These are phyloP conservation scores for Westerdykella sp. DNA, from an alignment of 2,329 filamentous ascomycete species.

Conservation along the genomic window DNA sequence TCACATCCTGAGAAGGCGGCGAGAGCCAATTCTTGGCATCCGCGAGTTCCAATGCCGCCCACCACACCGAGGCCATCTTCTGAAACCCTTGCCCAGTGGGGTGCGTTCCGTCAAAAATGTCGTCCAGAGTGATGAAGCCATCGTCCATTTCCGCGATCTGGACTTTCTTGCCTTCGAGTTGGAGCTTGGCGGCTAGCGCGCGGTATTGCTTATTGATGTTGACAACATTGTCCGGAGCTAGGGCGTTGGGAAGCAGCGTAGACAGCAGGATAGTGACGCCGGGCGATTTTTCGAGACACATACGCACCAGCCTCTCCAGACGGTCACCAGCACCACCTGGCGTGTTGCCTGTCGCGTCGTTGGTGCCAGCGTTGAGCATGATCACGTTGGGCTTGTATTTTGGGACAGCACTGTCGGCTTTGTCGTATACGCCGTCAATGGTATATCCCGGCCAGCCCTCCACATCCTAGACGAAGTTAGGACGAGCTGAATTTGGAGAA, in stretches of 20 bases:
- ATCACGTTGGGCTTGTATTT: constrained; percentile 10
- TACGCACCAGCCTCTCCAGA: no score
- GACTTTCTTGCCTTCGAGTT: constrained; percentile 6
- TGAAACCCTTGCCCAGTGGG: constrained; percentile 2
- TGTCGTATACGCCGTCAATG: no score
- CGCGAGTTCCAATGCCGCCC: no score
- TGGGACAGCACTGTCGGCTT: no score
- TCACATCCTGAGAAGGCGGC: no score
- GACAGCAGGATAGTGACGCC: constrained; percentile 10
- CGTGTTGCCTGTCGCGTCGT: constrained; percentile 3
- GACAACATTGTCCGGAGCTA: constrained; percentile 3
- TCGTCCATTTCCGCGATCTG: constrained; percentile 10
- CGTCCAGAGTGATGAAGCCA: constrained; percentile 1
- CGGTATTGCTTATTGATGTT: constrained; percentile 5
- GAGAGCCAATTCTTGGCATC: no score
- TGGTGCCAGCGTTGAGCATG: constrained; percentile 11
- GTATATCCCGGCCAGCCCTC: no score
- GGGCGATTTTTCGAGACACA: background rate
- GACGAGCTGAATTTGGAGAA: no score
- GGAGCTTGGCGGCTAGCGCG: constrained; percentile 3
- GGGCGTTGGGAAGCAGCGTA: constrained; percentile 5
- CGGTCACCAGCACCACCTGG: no score
- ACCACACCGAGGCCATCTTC: constrained; percentile 3
- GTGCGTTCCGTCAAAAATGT: constrained; percentile 1
- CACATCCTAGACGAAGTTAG: no score